phyloP scores from a whole-genome alignment of 441 rosid species.

The Capsella rubella region DNA sequence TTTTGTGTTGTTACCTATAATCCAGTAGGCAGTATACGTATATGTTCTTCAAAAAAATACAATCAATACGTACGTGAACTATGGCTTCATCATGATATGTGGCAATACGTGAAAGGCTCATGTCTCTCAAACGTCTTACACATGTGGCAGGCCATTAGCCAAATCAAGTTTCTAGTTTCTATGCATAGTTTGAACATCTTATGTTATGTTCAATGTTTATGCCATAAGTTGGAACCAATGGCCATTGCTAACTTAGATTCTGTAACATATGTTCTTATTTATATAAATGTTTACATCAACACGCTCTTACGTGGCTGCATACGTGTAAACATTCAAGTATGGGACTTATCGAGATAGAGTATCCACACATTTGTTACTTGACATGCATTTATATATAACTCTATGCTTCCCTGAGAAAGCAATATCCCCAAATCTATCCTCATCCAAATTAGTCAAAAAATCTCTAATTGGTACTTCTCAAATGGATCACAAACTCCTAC shows the following conservation, averaged over 20 bases:
- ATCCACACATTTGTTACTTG: slow-evolving; percentile 21
- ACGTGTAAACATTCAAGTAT: slow-evolving; percentile 38
- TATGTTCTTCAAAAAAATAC: neutral
- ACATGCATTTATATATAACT: slow-evolving; percentile 23
- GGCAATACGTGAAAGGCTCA: slow-evolving; percentile 22
- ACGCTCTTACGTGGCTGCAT: slow-evolving; percentile 35
- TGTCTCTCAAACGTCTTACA: slow-evolving; percentile 15
- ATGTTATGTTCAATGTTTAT: slow-evolving; percentile 3
- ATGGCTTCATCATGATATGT: slow-evolving; percentile 12
- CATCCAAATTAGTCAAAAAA: slow-evolving; percentile 1
- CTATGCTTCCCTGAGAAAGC: neutral
- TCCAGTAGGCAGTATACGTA: neutral
- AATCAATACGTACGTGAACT: neutral
- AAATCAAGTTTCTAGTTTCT: neutral
- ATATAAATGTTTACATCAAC: neutral
- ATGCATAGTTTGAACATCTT: neutral
- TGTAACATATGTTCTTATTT: slow-evolving; percentile 11
- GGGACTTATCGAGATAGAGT: slow-evolving; percentile 16
- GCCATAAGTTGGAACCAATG: slow-evolving; percentile 27
- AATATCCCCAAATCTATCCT: slow-evolving; percentile 3
- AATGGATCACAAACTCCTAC: slow-evolving; percentile 35
- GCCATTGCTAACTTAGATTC: slow-evolving; percentile 32
- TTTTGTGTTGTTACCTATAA: neutral
- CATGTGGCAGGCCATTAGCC: slow-evolving; percentile 33
- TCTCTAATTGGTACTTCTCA: slow-evolving; percentile 10